Evolutionary conservation across 192 early-diverging fungal species (phyloP), one percentile per base, ranked within the genome.

Genomic region (Coemansia sp.): DNA sequence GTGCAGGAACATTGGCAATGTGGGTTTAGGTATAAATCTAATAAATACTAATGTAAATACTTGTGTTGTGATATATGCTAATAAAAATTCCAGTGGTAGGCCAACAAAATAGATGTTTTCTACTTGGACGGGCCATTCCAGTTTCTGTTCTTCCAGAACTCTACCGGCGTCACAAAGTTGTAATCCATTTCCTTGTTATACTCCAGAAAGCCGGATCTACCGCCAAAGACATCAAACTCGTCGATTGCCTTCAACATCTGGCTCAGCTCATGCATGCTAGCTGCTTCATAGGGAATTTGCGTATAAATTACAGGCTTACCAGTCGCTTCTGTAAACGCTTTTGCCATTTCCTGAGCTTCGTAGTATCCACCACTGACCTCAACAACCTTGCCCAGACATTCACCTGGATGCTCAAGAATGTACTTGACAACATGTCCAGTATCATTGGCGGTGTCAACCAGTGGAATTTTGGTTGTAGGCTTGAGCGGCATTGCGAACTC

Each of bases 81-180:
- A 46, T 46, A 10, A 46, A 46, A 46, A 46, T 2, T 7, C 11
- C 17, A 46, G 39, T 3, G 2, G 0, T 1, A 0, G 39, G 17
- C 0, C 39, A 10, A 4, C 39, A 17, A 3, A 46, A 17, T 46
- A 17, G 11, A 46, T 46, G 3, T 4, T 17, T 4, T 46, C 11
- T 25, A 39, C 5, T 20, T 19, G 33, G 65, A 59, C 6, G 67
- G 76, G 90, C 64, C 95, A 92, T 66, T 64, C 72, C 72, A 68
- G 29, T 66, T 63, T 17, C 61, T 55, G 66, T 64, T 68, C 62
- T 74, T 68, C 72, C 72, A 74, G 62, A 74, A 74, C 57, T 64
- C 66, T 3, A 36, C 56, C 5, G 66, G 72, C 29, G 72, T 68
- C 20, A 66, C 61, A 22, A 64, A 63, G n/a, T 14, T 68, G 59